Conservation (phyloP, 306 rosid species). For the Abrus pulchellus region DNA sequence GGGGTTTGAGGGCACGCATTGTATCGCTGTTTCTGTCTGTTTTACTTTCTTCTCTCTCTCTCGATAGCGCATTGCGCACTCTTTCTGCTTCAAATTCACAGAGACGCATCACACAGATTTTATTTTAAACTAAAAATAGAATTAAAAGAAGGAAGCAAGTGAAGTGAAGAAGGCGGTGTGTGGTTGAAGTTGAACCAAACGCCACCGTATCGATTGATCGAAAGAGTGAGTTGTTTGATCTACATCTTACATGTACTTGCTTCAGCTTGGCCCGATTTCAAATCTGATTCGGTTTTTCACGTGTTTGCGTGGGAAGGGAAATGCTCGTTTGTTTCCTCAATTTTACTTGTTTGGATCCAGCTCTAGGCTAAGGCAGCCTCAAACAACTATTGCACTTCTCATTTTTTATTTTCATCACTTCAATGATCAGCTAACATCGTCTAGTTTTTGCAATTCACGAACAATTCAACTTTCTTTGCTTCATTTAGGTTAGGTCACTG, state of each 20-base stretch:
- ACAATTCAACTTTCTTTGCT: background rate
- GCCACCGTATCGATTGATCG: background rate
- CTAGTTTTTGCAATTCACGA: background rate
- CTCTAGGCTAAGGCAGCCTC: background rate
- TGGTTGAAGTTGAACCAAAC: background rate
- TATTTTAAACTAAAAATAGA: no score
- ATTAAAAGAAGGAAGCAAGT: no score
- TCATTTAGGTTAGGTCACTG: background rate
- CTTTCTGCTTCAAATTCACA: background rate
- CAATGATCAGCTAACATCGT: background rate
- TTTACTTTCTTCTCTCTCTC: background rate
- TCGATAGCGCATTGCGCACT: constrained; percentile 6
- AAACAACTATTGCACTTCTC: background rate
- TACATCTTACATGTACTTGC: background rate
- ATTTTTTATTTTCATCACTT: background rate
- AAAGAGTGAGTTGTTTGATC: constrained; percentile 11
- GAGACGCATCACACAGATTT: background rate
- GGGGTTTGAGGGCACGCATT: constrained; percentile 53
- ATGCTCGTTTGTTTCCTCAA: background rate
- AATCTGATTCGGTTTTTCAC: background rate
- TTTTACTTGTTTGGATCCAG: background rate
- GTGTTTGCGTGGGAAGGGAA: background rate
- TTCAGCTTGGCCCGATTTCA: background rate
- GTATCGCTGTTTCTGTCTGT: constrained; percentile 40
- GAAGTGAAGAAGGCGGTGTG: no score